Evolutionary conservation across 108 stramenopile species (phyloP).

Genomic region (Fistulifera pelliculosa): DNA sequence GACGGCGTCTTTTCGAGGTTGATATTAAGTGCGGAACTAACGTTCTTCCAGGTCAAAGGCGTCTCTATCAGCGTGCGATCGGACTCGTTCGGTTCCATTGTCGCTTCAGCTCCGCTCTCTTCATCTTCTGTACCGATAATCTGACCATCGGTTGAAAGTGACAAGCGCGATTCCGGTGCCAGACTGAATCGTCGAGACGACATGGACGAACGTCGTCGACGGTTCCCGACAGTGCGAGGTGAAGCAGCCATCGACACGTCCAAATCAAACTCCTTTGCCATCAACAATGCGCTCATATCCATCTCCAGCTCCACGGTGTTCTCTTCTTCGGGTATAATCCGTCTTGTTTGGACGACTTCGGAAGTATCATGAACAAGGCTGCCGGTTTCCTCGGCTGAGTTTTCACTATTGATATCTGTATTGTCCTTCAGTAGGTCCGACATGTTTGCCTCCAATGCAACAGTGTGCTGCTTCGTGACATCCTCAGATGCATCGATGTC

Average conservation of each 20-base stretch:
- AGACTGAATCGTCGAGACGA: slow-evolving; percentile 13
- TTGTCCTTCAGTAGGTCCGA: no score
- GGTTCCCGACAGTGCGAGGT: background rate
- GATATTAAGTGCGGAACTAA: no score
- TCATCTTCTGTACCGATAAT: background rate
- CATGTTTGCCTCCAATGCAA: no score
- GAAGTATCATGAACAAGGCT: background rate
- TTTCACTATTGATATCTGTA: no score
- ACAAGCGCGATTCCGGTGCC: slow-evolving; percentile 3
- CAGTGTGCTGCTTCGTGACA: no score
- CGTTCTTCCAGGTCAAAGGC: no score
- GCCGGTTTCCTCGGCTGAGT: no score
- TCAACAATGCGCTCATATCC: slow-evolving; percentile 19
- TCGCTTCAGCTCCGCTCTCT: background rate
- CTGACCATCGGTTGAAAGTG: slow-evolving; percentile 4
- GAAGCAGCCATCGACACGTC: background rate
- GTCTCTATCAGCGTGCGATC: no score
- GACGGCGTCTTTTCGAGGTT: no score
- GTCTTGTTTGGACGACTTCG: background rate
- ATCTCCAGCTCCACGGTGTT: slow-evolving; percentile 28
- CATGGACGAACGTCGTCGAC: background rate
- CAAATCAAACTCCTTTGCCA: slow-evolving; percentile 5
- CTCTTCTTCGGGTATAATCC: slow-evolving; percentile 6
- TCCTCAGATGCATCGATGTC: no score
- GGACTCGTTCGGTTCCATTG: no score